Conservation (phyloP, 2,329 filamentous ascomycete genomes). For the Cytospora chrysosperma region DNA sequence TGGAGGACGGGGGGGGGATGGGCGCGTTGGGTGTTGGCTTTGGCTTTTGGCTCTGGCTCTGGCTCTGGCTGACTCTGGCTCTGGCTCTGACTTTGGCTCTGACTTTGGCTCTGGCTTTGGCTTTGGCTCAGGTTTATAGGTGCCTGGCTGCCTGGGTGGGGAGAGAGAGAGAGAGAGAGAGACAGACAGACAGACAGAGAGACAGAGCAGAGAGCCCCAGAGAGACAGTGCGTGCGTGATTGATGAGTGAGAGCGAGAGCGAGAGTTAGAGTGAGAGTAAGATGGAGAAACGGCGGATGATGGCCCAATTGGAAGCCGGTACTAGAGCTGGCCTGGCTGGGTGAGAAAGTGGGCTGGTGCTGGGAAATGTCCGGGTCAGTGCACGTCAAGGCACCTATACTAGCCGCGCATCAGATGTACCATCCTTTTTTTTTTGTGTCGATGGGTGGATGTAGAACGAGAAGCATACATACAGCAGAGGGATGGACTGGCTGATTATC, state of each 20-base stretch:
- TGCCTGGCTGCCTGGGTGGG: background rate
- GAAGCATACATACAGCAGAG: background rate
- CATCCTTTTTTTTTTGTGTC: no score
- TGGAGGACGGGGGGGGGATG: constrained; percentile 2
- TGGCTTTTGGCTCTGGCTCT: no score
- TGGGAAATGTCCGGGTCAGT: background rate
- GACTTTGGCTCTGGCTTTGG: no score
- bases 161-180: background rate
- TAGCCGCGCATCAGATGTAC: background rate
- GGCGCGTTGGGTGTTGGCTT: background rate
- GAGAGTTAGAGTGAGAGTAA: constrained; percentile 1
- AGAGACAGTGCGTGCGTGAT: background rate
- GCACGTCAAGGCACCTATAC: background rate
- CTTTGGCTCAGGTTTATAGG: no score
- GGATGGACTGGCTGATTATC: background rate
- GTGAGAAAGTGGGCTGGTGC: background rate
- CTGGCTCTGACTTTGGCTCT: no score
- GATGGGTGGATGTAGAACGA: no score
- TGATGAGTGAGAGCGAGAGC: background rate
- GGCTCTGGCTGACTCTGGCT: no score
- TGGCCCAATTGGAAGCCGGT: constrained; percentile 5
- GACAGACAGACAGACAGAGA: background rate
- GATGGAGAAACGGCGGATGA: constrained; percentile 2
- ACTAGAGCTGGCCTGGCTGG: background rate
- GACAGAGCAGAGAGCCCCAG: background rate